Evolutionary conservation across 2,329 filamentous ascomycete species (phyloP).

Genomic region (Hymenotorrendiella dingleyae): DNA sequence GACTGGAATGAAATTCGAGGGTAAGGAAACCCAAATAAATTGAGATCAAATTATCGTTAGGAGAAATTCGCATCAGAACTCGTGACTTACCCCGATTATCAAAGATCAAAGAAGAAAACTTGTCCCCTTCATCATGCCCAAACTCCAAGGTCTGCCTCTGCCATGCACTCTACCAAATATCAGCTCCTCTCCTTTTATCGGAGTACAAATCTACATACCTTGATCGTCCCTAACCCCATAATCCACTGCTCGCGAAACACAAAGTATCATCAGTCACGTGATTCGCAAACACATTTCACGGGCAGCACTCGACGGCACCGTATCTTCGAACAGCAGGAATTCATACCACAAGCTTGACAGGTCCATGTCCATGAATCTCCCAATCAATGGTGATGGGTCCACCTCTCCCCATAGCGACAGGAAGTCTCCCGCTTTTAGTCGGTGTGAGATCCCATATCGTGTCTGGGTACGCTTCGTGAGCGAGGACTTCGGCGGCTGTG

Average conservation of each 20-base stretch:
- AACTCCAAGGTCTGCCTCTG: slow-evolving; percentile 81
- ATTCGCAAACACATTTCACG: background rate
- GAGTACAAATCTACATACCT: slow-evolving; percentile 24
- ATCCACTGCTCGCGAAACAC: slow-evolving; percentile 53
- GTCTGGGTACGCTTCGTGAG: slow-evolving; percentile 61
- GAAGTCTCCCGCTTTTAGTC: slow-evolving; percentile 50
- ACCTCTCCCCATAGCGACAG: slow-evolving; percentile 64
- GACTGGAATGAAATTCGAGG: no score
- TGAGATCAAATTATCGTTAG: no score
- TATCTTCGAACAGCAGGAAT: no score
- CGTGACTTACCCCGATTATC: slow-evolving; percentile 69
- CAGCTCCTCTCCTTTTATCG: background rate
- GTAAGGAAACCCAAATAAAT: no score
- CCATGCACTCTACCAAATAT: slow-evolving; percentile 52
- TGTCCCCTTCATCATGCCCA: slow-evolving; percentile 60
- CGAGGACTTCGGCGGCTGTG: slow-evolving; percentile 51
- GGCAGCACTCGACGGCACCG: no score
- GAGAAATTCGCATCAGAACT: no score
- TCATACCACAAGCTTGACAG: slow-evolving; percentile 62
- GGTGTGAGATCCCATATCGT: slow-evolving; percentile 66
- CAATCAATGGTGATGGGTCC: slow-evolving; percentile 72
- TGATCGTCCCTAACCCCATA: slow-evolving; percentile 70
- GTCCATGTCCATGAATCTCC: slow-evolving; percentile 73
- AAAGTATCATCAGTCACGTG: slow-evolving; percentile 19
- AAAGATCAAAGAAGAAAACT: slow-evolving; percentile 69